Base-by-base conservation (phyloP, 2,329 filamentous ascomycete genomes). In the Colletotrichum godetiae region DNA sequence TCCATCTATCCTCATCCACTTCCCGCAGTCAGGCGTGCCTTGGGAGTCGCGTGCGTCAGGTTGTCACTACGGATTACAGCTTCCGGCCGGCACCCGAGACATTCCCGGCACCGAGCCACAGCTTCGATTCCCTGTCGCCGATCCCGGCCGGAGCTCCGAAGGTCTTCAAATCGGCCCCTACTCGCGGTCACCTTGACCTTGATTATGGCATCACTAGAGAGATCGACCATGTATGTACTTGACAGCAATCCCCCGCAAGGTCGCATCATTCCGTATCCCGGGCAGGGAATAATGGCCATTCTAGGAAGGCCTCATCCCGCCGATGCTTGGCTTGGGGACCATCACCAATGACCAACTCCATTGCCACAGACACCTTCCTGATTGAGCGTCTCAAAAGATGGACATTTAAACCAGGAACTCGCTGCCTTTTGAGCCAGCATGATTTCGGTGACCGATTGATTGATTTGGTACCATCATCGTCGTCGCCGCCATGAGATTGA, bases 331-430 rank as follows among this genome's bases (percentile, higher is more conserved):
- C 57, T 29, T 8, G 37, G 61, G 12, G 31, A 60, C 13, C 58
- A 24, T 55, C 46, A 60, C 29, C 46, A 67, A 52, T 46, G 33
- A 60, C 29, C 46, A 67, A 52, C 33, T 61, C 68, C 68, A 67
- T 61, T 49, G 12, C 58, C 37, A 52, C 12, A 19, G 57, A n/a
- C 49, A 72, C 68, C 68, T 72, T 72, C 49, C 68, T 60, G 13
- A 49, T 72, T n/a, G 24, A 68, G 7, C 57, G 49, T 31, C 2
- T 8, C 11, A 6, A 11, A 52, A 10, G 31, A 24, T 37, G 49
- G 2, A 8, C 31, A 57, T 27, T 27, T 37, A 55, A 60, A 55
- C 53, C 22, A 13, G 8, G 31, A 42, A 29, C 15, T 11, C 27
- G 27, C 49, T 5, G 22, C 8, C 5, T 15, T 5, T 10, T 4